These are phyloP conservation scores for Acer saccharum DNA, from an alignment of 345 rosid genomes.

Conservation along the genomic window DNA sequence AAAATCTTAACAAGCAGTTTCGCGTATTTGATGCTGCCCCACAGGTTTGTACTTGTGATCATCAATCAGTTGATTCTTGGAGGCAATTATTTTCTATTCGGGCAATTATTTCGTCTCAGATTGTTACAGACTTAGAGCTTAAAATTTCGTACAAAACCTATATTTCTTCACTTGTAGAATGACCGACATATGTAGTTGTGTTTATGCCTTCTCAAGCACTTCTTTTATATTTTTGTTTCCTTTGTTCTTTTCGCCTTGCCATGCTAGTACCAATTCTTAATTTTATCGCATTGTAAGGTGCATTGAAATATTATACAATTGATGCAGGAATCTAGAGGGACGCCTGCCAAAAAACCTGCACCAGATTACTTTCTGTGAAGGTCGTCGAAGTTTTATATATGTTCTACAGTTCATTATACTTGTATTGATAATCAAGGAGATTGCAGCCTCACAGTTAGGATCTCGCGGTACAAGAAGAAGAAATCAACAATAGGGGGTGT, in stretches of 20 bases:
- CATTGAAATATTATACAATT: not conserved
- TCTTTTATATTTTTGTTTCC: not conserved
- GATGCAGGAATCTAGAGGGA: constrained; percentile 86
- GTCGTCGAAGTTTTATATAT: not conserved
- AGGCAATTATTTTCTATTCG: not conserved
- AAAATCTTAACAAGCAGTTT: constrained; percentile 76
- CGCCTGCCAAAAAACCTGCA: constrained; percentile 86
- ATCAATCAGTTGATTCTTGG: constrained; percentile 1
- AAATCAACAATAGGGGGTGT: not conserved
- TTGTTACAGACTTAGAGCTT: too few species aligned
- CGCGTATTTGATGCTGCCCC: constrained; percentile 97
- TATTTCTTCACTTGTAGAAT: constrained; percentile 1
- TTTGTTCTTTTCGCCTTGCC: not conserved
- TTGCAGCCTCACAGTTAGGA: constrained; percentile 3
- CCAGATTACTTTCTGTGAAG: constrained; percentile 93
- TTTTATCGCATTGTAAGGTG: not conserved
- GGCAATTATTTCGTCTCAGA: not conserved
- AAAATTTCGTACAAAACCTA: not conserved
- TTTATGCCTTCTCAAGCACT: not conserved
- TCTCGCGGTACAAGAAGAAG: not conserved
- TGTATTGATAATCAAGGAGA: constrained; percentile 12
- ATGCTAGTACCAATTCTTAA: not conserved
- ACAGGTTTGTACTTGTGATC: constrained; percentile 49
- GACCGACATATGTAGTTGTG: not conserved
- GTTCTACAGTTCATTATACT: constrained; percentile 6